Conservation (phyloP, 139 green algal species). For the Chlorella sp. region DNA sequence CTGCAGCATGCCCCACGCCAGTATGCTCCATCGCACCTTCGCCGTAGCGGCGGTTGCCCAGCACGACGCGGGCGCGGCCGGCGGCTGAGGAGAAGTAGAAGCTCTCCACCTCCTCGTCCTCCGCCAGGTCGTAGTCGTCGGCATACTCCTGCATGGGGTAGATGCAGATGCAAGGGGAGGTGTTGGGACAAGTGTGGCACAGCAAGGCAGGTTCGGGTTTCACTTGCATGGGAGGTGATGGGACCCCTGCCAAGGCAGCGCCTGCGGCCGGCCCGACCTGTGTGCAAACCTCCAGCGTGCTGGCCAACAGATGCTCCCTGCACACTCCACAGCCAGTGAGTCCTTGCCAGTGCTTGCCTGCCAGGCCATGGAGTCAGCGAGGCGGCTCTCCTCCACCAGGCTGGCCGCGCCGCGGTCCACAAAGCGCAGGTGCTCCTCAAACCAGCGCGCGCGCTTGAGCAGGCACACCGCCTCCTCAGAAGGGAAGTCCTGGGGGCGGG, state of each 20-base stretch:
- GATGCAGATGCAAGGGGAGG: no score
- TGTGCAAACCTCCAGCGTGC: no score
- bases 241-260: no score
- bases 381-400: slow-evolving; percentile 23
- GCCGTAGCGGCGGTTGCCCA: slow-evolving; percentile 86
- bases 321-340: neutral
- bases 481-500: slow-evolving; percentile 67
- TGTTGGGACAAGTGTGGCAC: no score
- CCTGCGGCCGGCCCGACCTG: no score
- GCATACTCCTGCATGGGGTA: slow-evolving; percentile 6
- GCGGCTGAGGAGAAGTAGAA: slow-evolving; percentile 81
- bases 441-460: slow-evolving; percentile 83
- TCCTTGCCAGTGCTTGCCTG: neutral
- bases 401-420: neutral
- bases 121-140: slow-evolving; percentile 64
- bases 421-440: slow-evolving; percentile 54
- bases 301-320: neutral
- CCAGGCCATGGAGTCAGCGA: slow-evolving; percentile 44
- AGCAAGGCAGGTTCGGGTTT: no score
- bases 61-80: slow-evolving; percentile 61
- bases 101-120: slow-evolving; percentile 78
- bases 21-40: slow-evolving; percentile 41
- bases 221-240: no score
- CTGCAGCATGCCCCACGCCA: no score
- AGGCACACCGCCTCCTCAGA: slow-evolving; percentile 80